A percentile compares a stretch with the other conserved stretches of the same genome.
Conservation (phyloP, 345 rosid genomes). For the Gossypium australe region DNA sequence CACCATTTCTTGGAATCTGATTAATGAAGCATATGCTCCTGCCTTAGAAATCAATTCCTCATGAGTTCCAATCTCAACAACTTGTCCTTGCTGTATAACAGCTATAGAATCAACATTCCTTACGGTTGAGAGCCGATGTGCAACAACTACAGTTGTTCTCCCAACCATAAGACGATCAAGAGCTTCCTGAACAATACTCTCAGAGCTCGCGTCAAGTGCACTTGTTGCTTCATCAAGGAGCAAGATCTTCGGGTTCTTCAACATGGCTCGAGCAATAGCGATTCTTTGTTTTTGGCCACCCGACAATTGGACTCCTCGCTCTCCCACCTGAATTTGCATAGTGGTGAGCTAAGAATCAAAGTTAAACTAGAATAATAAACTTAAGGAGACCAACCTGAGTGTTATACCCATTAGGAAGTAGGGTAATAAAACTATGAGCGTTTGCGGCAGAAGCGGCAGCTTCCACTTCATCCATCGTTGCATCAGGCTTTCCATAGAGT, state of each 20-base stretch:
- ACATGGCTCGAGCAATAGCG: slow-evolving; percentile 97
- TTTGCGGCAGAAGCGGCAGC: slow-evolving; percentile 91
- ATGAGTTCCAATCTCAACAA: slow-evolving; percentile 96
- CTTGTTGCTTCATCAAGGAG: slow-evolving; percentile 99
- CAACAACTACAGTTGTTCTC: slow-evolving; percentile 92
- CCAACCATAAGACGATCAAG: slow-evolving; percentile 96
- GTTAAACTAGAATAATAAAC: background rate
- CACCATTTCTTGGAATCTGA: slow-evolving; percentile 94
- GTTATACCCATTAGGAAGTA: slow-evolving; percentile 86
- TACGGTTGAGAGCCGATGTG: slow-evolving; percentile 95
- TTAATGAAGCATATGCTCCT: slow-evolving; percentile 81
- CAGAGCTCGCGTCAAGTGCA: slow-evolving; percentile 97
- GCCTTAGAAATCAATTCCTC: slow-evolving; percentile 80
- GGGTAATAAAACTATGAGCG: slow-evolving; percentile 85
- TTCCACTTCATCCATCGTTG: slow-evolving; percentile 85
- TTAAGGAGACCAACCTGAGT: slow-evolving; percentile 62
- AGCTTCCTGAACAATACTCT: slow-evolving; percentile 98
- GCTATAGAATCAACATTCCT: slow-evolving; percentile 91
- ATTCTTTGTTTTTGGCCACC: slow-evolving; percentile 99
- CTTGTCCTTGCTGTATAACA: slow-evolving; percentile 94
- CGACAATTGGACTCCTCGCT: slow-evolving; percentile 91
- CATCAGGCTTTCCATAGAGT: slow-evolving; percentile 91
- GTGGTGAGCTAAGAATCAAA: background rate
- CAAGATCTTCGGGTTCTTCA: slow-evolving; percentile 89
- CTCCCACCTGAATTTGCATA: slow-evolving; percentile 64